Conservation (phyloP, 2,329 filamentous ascomycete genomes). For the Chrysoporthe deuterocubensis region DNA sequence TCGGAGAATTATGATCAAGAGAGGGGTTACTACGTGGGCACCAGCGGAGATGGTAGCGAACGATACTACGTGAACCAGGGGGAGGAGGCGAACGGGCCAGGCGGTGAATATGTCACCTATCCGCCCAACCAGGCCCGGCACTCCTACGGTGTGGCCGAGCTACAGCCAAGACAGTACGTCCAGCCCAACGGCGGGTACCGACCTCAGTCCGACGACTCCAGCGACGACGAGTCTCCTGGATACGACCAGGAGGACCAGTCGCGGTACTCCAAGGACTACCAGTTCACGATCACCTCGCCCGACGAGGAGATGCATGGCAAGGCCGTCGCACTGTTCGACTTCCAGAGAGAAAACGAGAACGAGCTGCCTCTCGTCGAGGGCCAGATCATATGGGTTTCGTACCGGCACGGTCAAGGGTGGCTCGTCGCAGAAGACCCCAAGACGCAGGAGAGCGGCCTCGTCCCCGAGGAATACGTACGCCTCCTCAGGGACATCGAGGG, state of each 20-base stretch:
- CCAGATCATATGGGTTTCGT: slow-evolving; percentile 95
- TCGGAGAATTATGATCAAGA: slow-evolving; percentile 60
- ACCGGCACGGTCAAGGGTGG: slow-evolving; percentile 96
- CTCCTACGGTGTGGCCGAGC: slow-evolving; percentile 50
- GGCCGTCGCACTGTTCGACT: slow-evolving; percentile 93
- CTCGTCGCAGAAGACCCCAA: slow-evolving; percentile 94
- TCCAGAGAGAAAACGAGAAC: slow-evolving; percentile 93
- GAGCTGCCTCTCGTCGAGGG: slow-evolving; percentile 91
- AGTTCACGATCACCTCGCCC: slow-evolving; percentile 91
- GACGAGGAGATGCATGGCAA: slow-evolving; percentile 99
- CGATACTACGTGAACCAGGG: slow-evolving; percentile 74
- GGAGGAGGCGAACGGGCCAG: slow-evolving; percentile 73
- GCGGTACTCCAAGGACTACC: slow-evolving; percentile 87
- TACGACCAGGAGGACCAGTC: slow-evolving; percentile 69
- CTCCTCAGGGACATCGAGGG: slow-evolving; percentile 92
- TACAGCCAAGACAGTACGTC: slow-evolving; percentile 49
- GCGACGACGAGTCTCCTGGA: slow-evolving; percentile 61
- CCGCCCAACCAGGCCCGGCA: slow-evolving; percentile 66
- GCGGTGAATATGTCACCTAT: slow-evolving; percentile 82
- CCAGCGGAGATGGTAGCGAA: slow-evolving; percentile 72
- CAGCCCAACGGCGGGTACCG: slow-evolving; percentile 55
- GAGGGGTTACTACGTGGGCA: slow-evolving; percentile 69
- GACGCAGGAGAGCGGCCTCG: slow-evolving; percentile 90
- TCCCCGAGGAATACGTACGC: slow-evolving; percentile 95
- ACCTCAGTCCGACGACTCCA: slow-evolving; percentile 62